These are phyloP conservation scores for Leccinum disarticulatum DNA, from an alignment of 768 basidiomycete species.

Conservation along the genomic window DNA sequence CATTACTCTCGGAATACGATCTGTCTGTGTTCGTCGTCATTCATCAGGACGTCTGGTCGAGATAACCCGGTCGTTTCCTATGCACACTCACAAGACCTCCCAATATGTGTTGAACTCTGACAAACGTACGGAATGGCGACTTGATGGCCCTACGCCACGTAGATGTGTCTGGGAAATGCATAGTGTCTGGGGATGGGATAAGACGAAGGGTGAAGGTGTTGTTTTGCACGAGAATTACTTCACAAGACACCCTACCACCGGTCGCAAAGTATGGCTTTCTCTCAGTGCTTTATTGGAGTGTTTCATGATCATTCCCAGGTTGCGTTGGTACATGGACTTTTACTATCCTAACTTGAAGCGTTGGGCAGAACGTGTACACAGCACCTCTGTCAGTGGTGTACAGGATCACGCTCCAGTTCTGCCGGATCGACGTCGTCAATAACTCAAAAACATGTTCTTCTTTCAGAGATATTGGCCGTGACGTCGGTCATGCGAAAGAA, in stretches of 20 bases:
- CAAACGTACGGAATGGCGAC: constrained; percentile 64
- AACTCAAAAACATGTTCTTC: constrained; percentile 75
- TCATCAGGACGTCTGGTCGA: constrained; percentile 96
- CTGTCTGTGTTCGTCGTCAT: constrained; percentile 73
- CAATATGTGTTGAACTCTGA: constrained; percentile 58
- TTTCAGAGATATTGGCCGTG: constrained; percentile 88
- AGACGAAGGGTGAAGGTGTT: constrained; percentile 60
- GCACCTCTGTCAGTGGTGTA: constrained; percentile 73
- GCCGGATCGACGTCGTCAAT: constrained; percentile 30
- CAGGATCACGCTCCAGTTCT: constrained; percentile 56
- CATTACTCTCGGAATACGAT: constrained; percentile 69
- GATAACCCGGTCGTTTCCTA: constrained; percentile 88
- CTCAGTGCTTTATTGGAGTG: neutral
- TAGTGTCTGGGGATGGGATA: constrained; percentile 91
- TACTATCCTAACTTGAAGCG: constrained; percentile 74
- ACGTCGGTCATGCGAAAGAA: constrained; percentile 97
- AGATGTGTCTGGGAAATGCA: constrained; percentile 88
- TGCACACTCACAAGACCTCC: constrained; percentile 72
- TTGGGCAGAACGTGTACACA: constrained; percentile 69
- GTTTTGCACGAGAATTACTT: constrained; percentile 88
- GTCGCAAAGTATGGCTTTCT: constrained; percentile 48
- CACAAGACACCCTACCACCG: constrained; percentile 60
- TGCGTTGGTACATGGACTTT: constrained; percentile 82
- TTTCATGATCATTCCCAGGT: constrained; percentile 41
- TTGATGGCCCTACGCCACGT: constrained; percentile 70